A percentile compares a stretch with the other conserved stretches of the same genome.
Conservation (phyloP, 306 rosid species). For the Cucumis melo region DNA sequence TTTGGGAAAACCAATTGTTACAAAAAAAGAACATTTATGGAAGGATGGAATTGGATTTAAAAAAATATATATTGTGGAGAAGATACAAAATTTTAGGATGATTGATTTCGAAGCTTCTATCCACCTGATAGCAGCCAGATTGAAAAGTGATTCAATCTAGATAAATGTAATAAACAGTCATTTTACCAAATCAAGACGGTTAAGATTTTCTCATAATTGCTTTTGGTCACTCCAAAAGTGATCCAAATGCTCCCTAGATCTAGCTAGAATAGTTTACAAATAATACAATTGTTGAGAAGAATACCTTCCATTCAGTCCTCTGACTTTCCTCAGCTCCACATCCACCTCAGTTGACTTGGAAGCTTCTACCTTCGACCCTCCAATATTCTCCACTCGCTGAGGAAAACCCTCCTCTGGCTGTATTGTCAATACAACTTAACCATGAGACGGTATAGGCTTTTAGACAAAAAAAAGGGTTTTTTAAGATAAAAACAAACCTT, state of each 20-base stretch:
- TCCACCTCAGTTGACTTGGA: constrained; percentile 43
- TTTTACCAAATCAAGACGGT: neutral
- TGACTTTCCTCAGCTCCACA: constrained; percentile 35
- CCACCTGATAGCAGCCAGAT: neutral
- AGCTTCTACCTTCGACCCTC: constrained; percentile 21
- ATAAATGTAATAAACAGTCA: neutral
- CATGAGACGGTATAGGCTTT: constrained; percentile 3
- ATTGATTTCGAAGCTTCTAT: neutral
- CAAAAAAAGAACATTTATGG: neutral
- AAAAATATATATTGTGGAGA: neutral
- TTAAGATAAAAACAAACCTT: constrained; percentile 32
- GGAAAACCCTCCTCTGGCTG: constrained; percentile 53
- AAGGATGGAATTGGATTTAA: neutral
- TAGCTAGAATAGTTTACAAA: neutral
- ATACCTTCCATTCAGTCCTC: constrained; percentile 58
- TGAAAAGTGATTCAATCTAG: neutral
- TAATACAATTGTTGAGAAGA: neutral
- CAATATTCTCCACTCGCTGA: constrained; percentile 27
- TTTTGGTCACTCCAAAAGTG: neutral
- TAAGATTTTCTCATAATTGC: too few relatives aligned
- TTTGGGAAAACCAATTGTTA: neutral
- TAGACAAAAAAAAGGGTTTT: neutral
- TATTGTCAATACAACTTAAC: constrained; percentile 45
- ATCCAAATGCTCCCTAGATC: neutral
- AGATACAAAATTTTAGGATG: neutral